Evolutionary conservation across 169 alveolate genomes (phyloP).

Genomic region (Plasmodium reichenowi): DNA sequence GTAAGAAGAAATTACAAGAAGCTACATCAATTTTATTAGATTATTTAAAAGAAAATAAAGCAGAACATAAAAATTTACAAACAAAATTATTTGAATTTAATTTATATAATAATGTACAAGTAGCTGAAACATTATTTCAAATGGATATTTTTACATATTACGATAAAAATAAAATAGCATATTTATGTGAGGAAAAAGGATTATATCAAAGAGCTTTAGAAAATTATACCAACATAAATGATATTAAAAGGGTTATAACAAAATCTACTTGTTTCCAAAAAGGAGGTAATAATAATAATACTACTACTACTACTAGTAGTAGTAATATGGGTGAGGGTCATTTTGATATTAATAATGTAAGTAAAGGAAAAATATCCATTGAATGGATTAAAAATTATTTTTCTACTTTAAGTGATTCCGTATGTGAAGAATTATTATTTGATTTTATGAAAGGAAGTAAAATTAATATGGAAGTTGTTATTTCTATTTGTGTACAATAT

Average conservation of each 20-base stretch:
- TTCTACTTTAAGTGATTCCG: slow-evolving; percentile 69
- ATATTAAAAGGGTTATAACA: slow-evolving; percentile 94
- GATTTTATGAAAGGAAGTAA: slow-evolving; percentile 81
- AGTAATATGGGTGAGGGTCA: too few relatives aligned
- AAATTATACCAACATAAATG: slow-evolving; percentile 94
- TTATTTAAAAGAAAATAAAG: slow-evolving; percentile 95
- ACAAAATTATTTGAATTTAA: slow-evolving; percentile 98
- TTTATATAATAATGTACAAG: slow-evolving; percentile 90
- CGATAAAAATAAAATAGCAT: slow-evolving; percentile 96
- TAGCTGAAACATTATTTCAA: slow-evolving; percentile 74
- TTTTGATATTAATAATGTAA: background rate
- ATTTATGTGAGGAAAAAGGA: slow-evolving; percentile 98
- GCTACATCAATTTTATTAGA: slow-evolving; percentile 97
- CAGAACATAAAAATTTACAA: slow-evolving; percentile 98
- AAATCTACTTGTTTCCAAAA: slow-evolving; percentile 89
- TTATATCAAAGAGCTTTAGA: slow-evolving; percentile 97
- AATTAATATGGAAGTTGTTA: slow-evolving; percentile 77
- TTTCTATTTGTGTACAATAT: slow-evolving; percentile 78
- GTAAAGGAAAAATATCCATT: slow-evolving; percentile 36
- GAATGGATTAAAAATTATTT: slow-evolving; percentile 76
- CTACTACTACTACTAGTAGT: background rate
- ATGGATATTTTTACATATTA: slow-evolving; percentile 95
- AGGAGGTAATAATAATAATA: slow-evolving; percentile 16
- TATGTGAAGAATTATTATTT: slow-evolving; percentile 75
- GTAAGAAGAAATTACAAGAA: slow-evolving; percentile 94